Conservation (phyloP, 192 early-diverging fungal genomes). For the Rhizophagus clarus region DNA sequence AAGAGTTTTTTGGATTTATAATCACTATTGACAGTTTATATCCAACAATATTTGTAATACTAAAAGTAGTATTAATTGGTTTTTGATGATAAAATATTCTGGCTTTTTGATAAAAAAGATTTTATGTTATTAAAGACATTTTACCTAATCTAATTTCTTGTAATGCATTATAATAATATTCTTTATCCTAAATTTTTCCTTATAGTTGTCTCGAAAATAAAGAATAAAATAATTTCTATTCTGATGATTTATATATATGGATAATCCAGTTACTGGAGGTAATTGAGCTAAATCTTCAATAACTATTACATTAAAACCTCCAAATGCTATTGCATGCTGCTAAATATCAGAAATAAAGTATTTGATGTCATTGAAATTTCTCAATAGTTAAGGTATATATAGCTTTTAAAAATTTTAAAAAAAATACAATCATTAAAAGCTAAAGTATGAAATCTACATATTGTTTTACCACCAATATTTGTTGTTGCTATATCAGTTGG, state of each 20-base stretch:
- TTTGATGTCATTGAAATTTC: conserved; percentile 5
- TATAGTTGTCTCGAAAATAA: neutral
- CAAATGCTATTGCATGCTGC: neutral
- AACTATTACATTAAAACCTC: no score
- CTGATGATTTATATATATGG: conserved; percentile 17
- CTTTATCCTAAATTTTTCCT: neutral
- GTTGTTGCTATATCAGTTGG: neutral
- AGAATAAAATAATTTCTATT: conserved; percentile 9
- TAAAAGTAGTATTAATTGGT: no score
- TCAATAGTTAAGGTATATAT: conserved; percentile 11
- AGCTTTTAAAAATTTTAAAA: neutral
- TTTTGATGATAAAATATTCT: no score
- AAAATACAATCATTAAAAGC: neutral
- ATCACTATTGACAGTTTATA: no score
- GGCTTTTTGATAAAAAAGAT: neutral
- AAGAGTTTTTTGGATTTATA: no score
- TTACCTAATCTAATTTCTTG: conserved; percentile 10
- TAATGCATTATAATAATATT: neutral
- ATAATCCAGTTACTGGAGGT: no score
- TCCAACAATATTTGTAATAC: no score
- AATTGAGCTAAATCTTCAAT: no score
- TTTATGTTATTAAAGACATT: neutral
- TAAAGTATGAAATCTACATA: neutral
- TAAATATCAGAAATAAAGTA: neutral
- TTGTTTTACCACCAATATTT: conserved; percentile 1